Conservation (phyloP, 2,329 filamentous ascomycete genomes). For the Whalleya microplaca region DNA sequence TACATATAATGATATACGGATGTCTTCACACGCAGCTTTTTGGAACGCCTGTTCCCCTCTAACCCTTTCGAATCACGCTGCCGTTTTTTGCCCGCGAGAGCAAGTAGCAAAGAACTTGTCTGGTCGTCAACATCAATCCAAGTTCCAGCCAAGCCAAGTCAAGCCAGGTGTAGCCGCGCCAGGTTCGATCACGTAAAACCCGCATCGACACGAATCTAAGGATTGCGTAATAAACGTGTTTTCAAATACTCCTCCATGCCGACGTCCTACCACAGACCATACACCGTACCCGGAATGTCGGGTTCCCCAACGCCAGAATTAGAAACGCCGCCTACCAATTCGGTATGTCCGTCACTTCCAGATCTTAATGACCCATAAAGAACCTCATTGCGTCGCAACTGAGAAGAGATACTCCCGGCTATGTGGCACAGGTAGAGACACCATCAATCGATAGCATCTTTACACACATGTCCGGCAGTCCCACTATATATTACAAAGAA, state of each 20-base stretch:
- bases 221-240: slow-evolving; percentile 18
- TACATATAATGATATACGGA: slow-evolving; percentile 31
- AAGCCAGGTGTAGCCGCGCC: slow-evolving; percentile 4
- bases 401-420: slow-evolving; percentile 6
- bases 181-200: slow-evolving; percentile 8
- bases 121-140: slow-evolving; percentile 14
- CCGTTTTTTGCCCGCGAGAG: neutral
- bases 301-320: slow-evolving; percentile 30
- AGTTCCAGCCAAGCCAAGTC: slow-evolving; percentile 10
- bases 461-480: slow-evolving; percentile 6
- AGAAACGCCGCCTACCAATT: slow-evolving; percentile 16
- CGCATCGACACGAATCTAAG: slow-evolving; percentile 11
- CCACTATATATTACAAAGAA: slow-evolving; percentile 42
- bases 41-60: slow-evolving; percentile 13
- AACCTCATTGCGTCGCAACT: neutral
- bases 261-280: slow-evolving; percentile 10
- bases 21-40: slow-evolving; percentile 13
- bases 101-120: slow-evolving; percentile 1
- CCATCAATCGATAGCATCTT: slow-evolving; percentile 3
- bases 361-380: slow-evolving; percentile 4
- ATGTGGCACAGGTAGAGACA: neutral
- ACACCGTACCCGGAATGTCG: slow-evolving; percentile 9
- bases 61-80: slow-evolving; percentile 1
- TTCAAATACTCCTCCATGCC: slow-evolving; percentile 11
- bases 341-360: slow-evolving; percentile 4